phyloP scores from a whole-genome alignment of 164 flowering plant genomes.

The Malania oleifera region DNA sequence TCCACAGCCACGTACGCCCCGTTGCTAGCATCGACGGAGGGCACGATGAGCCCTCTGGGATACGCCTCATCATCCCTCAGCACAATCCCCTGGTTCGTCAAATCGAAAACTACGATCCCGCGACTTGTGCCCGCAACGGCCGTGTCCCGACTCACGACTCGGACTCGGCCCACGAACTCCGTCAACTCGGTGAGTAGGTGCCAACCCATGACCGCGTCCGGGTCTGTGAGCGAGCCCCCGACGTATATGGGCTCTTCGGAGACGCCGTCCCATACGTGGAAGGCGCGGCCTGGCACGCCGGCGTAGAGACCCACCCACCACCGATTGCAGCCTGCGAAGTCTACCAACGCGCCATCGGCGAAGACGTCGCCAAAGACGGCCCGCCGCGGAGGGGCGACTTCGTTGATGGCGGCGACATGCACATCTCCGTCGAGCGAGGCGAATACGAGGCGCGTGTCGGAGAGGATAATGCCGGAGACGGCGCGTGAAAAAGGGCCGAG shows the following conservation, averaged over 20 bases:
- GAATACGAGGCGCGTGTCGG: constrained; percentile 36
- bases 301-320: constrained; percentile 92
- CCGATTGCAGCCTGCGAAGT: constrained; percentile 53
- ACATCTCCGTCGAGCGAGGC: constrained; percentile 78
- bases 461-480: constrained; percentile 64
- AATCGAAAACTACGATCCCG: constrained; percentile 38
- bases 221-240: constrained; percentile 76
- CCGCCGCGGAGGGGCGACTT: constrained; percentile 21
- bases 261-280: constrained; percentile 62
- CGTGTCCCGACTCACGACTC: constrained; percentile 32
- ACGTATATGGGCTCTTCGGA: constrained; percentile 52
- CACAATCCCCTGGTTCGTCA: constrained; percentile 27
- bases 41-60: constrained; percentile 34
- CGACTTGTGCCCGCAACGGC: constrained; percentile 64
- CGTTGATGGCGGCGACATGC: constrained; percentile 36
- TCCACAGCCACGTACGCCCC: constrained; percentile 42
- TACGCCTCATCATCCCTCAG: constrained; percentile 29
- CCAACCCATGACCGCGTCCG: constrained; percentile 78
- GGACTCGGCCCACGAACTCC: constrained; percentile 57
- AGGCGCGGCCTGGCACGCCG: constrained; percentile 68
- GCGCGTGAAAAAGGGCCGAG: constrained; percentile 67
- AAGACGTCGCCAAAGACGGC: constrained; percentile 52
- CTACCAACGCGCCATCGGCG: constrained; percentile 59
- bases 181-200: constrained; percentile 49
- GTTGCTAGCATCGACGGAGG: constrained; percentile 37